Evolutionary conservation across 106 monocot species (phyloP).

Genomic region (Iris macrosiphon): DNA sequence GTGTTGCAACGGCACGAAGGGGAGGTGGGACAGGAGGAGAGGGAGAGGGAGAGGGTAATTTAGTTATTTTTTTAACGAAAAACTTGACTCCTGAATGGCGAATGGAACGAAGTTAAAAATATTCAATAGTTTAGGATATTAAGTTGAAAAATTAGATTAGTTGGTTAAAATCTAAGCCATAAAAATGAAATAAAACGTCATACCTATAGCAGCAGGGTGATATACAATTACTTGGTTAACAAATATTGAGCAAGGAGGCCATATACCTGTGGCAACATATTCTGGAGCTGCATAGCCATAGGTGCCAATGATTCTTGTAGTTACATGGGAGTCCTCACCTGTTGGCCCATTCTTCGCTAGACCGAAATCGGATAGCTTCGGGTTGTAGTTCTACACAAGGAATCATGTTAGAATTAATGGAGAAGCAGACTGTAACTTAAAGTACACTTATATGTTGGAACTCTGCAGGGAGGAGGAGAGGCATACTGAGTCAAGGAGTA

Average conservation of each 20-base stretch:
- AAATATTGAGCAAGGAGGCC: too few relatives aligned
- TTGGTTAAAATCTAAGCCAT: not conserved
- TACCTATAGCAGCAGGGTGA: too few relatives aligned
- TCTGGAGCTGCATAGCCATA: too few relatives aligned
- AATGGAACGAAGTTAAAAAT: too few relatives aligned
- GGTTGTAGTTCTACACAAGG: conserved; percentile 31
- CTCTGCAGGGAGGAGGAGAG: not conserved
- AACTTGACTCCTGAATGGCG: too few relatives aligned
- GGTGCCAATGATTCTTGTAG: conserved; percentile 65
- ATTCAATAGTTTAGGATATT: too few relatives aligned
- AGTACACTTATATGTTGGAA: too few relatives aligned
- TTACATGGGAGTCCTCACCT: conserved; percentile 48
- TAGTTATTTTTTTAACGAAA: too few relatives aligned
- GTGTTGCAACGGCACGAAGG: not conserved
- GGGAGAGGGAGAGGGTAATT: not conserved
- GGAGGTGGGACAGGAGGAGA: not conserved
- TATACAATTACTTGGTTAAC: too few relatives aligned
- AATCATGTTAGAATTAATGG: not conserved
- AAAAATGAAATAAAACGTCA: not conserved
- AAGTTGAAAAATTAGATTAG: too few relatives aligned
- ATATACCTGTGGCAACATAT: conserved; percentile 64
- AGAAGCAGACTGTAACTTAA: not conserved
- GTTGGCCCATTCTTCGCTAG: conserved; percentile 61
- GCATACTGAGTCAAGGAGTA: conserved; percentile 56
- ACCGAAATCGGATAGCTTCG: conserved; percentile 81